Conservation (phyloP, 495 filamentous ascomycete genomes). For the Staphylotrichum tortipilum region DNA sequence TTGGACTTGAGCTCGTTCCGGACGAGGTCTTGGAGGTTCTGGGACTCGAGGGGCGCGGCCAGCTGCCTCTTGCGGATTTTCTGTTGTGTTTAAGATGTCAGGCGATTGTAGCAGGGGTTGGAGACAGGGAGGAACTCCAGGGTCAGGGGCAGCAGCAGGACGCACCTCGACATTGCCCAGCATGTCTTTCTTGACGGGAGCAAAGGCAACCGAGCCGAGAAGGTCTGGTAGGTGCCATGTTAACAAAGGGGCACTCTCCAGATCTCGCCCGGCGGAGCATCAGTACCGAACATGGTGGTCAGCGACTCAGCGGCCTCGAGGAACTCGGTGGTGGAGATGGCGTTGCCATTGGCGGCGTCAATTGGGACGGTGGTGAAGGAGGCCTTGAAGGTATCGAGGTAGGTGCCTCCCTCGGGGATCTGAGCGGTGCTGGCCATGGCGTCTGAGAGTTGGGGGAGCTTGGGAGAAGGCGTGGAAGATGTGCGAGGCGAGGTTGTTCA, state of each 20-base stretch:
- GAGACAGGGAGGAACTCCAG: background rate
- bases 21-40: constrained; percentile 74
- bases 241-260: too few species aligned
- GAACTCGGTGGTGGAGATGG: constrained; percentile 77
- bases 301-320: constrained; percentile 83
- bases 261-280: too few species aligned
- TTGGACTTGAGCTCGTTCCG: constrained; percentile 77
- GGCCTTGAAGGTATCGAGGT: constrained; percentile 71
- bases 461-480: background rate
- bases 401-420: constrained; percentile 60
- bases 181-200: constrained; percentile 83
- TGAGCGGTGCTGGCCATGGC: constrained; percentile 32
- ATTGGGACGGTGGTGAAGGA: constrained; percentile 78
- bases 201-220: constrained; percentile 74
- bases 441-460: background rate
- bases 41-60: constrained; percentile 65
- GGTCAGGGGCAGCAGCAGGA: background rate
- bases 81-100: constrained; percentile 36
- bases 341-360: constrained; percentile 60
- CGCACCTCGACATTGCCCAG: constrained; percentile 81
- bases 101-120: too few species aligned
- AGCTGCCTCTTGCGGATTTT: constrained; percentile 84
- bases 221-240: constrained; percentile 46
- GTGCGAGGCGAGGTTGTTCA: background rate
- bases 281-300: constrained; percentile 73